Base-by-base conservation (phyloP, 1,139 yeast species). In the Casaregolazyma suthepensis region DNA sequence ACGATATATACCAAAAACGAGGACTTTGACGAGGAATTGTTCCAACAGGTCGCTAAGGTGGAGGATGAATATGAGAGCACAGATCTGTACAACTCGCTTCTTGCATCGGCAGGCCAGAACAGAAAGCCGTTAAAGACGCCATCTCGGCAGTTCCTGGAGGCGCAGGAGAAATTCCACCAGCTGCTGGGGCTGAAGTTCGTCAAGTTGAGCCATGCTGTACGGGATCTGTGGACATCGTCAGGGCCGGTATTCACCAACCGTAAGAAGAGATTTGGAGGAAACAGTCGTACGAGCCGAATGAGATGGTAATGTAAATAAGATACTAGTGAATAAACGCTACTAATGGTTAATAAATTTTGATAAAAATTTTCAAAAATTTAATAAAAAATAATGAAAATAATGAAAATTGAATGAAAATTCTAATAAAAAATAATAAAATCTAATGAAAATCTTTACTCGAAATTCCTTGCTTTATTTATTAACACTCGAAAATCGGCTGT, bases 11-110 rank as follows among this genome's bases (percentile, higher is more conserved):
- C 49, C 31, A 47, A 51, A 22, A 53, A 54, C 6, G 55, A 52
- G 49, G 56, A 51, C 20, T 56, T 58, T 12, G 51, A 57, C 42
- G 53, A 43, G 15, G 55, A 54, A 23, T 48, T 52, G 17, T 48
- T 44, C 13, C 52, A 54, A 12, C 51, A 51, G 43, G 54, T 58
- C 12, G 49, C 45, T 26, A 48, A 52, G 6, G 52, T 54, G 13
- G 53, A 47, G n/a, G 53, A 51, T 22, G 55, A 53, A 15, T 56
- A 55, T n/a, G 59, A 56, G 10, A 57, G 57, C 38, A 53, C 53
- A 19, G 54, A 53, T 12, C 37, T 59, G 10, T 55, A 54, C 46
- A 54, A 54, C 45, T 55, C 53, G 40, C 50, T 56, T 13, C 52
- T 55, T 20, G 20, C 52, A 20, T 50, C 57, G 10, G 50, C 50